Percentiles rank a stretch among this genome's conserved stretches.
Conservation (phyloP, 2,329 filamentous ascomycete genomes). For the Uncinocarpus reesii region DNA sequence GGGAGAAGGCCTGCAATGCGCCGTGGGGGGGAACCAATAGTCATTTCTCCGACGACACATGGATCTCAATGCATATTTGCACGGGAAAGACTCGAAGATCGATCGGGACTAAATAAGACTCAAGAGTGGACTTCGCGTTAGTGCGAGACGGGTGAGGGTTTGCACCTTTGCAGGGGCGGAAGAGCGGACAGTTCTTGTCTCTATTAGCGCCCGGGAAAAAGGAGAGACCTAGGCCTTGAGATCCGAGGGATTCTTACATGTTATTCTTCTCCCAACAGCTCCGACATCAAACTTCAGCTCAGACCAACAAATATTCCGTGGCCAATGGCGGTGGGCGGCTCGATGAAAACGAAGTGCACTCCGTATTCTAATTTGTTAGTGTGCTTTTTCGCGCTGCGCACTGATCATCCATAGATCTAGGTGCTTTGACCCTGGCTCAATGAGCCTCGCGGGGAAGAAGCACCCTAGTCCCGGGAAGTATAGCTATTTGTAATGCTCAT, state of each 20-base stretch:
- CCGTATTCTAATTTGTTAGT: not conserved
- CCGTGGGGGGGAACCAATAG: not conserved
- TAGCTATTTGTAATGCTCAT: too few species aligned
- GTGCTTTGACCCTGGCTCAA: not conserved
- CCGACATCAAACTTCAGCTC: not conserved
- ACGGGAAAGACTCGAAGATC: not conserved
- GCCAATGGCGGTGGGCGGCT: not conserved
- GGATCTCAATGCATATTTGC: not conserved
- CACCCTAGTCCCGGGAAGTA: not conserved
- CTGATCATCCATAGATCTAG: not conserved
- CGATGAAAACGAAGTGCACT: not conserved
- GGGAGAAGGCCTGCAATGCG: not conserved
- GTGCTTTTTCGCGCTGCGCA: not conserved
- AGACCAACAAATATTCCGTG: not conserved
- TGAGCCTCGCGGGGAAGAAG: not conserved
- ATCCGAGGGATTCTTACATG: not conserved
- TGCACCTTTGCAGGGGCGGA: not conserved
- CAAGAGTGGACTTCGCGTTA: too few species aligned
- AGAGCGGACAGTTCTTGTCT: not conserved
- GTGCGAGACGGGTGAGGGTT: not conserved
- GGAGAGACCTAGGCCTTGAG: not conserved
- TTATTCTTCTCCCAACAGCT: not conserved
- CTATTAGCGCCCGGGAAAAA: not conserved
- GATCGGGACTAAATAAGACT: too few species aligned
- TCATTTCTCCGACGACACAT: conserved; percentile 1